A percentile compares a stretch with the other conserved stretches of the same genome.
These are phyloP conservation scores for Nematocida ironsii DNA, from an alignment of 371 early-diverging fungal species.

Conservation along the genomic window DNA sequence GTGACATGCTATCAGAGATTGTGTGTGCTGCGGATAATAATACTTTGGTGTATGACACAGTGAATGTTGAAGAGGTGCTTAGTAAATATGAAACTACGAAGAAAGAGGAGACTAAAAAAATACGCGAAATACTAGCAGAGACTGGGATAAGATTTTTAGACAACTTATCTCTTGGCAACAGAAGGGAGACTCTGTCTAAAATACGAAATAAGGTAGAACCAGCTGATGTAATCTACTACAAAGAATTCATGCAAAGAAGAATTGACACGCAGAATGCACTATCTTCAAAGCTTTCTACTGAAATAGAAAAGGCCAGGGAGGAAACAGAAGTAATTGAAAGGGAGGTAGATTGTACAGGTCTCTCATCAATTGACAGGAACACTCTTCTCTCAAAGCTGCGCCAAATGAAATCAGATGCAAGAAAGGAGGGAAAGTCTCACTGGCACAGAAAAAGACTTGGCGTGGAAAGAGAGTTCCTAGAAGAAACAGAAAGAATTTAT, in stretches of 20 bases:
- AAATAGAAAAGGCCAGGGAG: slow-evolving; percentile 35
- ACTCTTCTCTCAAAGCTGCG: slow-evolving; percentile 36
- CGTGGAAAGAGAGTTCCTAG: slow-evolving; percentile 28
- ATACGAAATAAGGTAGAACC: slow-evolving; percentile 43
- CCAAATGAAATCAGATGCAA: slow-evolving; percentile 53
- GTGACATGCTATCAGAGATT: slow-evolving; percentile 58
- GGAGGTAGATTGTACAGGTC: slow-evolving; percentile 41
- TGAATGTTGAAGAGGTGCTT: slow-evolving; percentile 55
- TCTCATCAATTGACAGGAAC: slow-evolving; percentile 12
- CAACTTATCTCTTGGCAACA: slow-evolving; percentile 43
- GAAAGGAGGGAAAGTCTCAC: slow-evolving; percentile 42
- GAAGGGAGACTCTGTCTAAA: slow-evolving; percentile 54
- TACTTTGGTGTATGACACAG: slow-evolving; percentile 56
- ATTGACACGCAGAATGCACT: slow-evolving; percentile 49
- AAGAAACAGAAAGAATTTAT: background rate
- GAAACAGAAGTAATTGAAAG: slow-evolving; percentile 40
- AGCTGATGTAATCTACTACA: slow-evolving; percentile 20
- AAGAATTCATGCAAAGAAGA: slow-evolving; percentile 39
- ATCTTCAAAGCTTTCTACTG: slow-evolving; percentile 13
- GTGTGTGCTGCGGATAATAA: slow-evolving; percentile 46
- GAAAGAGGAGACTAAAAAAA: slow-evolving; percentile 31
- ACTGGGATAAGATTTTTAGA: slow-evolving; percentile 56
- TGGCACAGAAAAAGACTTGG: slow-evolving; percentile 39
- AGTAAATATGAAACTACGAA: slow-evolving; percentile 45
- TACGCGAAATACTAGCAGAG: slow-evolving; percentile 43